Base-by-base conservation (phyloP, 306 rosid genomes). In the Rosa chinensis region DNA sequence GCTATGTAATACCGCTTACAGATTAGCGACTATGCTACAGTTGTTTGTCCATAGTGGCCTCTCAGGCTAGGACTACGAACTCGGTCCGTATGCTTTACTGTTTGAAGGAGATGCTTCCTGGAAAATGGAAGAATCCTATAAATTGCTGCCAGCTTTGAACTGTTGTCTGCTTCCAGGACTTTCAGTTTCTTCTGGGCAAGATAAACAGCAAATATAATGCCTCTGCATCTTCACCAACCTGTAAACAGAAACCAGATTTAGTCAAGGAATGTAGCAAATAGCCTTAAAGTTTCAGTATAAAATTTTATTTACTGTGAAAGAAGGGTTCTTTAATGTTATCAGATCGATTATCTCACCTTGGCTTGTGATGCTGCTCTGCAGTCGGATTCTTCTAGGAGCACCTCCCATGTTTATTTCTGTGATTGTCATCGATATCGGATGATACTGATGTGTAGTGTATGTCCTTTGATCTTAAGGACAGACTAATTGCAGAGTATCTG, bases 261-360 rank as follows among this genome's bases (percentile, higher is more conserved):
- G 80, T 72, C 16, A n/a, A 58, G 32, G 32, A n/a, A n/a, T n/a
- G 28, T 18, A 48, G 37, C 9, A 47, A 84, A 13, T 42, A 32
- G 6, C n/a, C 35, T 9, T 16, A 21, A 23, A n/a, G 23, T 61
- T 69, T 80, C 53, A 17, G 76, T 52, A 28, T 64, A 81, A n/a
- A 20, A 35, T 53, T 61, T 39, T 35, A 66, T 66, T 4, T 17
- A 39, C 23, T 17, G 25, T 9, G 40, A 66, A 58, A 82, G 80
- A 59, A 77, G 44, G 47, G 25, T 59, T 69, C 45, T 62, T 62
- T 62, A 5, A 18, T 12, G 62, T 55, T 55, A 55, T 55, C 62
- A 55, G 52, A 77, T 64, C 63, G 48, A 73, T 73, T 70, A 73
- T 76, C 90, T 90, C 77, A 88, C 92, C 94, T 85, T 84, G 77